Conservation (phyloP, 345 rosid species). For the Kandelia obovata region DNA sequence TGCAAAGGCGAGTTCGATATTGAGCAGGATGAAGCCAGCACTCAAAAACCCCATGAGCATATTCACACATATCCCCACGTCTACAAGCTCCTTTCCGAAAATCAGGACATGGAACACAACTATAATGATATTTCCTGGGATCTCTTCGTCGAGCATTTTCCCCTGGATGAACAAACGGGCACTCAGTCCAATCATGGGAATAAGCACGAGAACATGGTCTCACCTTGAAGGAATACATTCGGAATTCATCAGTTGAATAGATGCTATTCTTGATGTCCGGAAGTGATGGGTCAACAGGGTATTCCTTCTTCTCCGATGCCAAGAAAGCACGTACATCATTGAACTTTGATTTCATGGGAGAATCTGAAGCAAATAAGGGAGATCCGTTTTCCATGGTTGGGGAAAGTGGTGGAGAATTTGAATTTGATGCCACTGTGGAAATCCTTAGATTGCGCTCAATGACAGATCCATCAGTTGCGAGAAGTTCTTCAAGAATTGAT, state of each 20-base stretch:
- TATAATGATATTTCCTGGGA: conserved; percentile 66
- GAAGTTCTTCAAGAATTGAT: conserved; percentile 41
- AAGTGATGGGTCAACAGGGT: conserved; percentile 62
- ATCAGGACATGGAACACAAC: conserved; percentile 79
- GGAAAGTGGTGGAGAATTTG: conserved; percentile 34
- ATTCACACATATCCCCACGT: conserved; percentile 61
- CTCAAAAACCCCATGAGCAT: conserved; percentile 64
- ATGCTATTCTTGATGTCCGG: conserved; percentile 71
- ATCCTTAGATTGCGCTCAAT: conserved; percentile 20
- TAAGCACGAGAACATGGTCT: conserved; percentile 65
- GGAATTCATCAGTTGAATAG: conserved; percentile 65
- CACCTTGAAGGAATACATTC: conserved; percentile 64
- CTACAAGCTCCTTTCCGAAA: conserved; percentile 66
- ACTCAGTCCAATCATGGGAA: conserved; percentile 83
- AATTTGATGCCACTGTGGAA: conserved; percentile 23
- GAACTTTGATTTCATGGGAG: conserved; percentile 32
- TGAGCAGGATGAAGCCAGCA: conserved; percentile 79
- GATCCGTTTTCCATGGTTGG: conserved; percentile 32
- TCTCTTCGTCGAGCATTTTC: conserved; percentile 81
- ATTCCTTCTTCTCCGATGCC: conserved; percentile 48
- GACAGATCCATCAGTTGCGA: conserved; percentile 10
- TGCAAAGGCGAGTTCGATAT: conserved; percentile 50
- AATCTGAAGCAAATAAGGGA: conserved; percentile 31
- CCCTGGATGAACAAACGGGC: conserved; percentile 79
- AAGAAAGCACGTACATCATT: conserved; percentile 14